Conservation (phyloP, 2,329 filamentous ascomycete species). For the Stachybotrys chlorohalonatus region DNA sequence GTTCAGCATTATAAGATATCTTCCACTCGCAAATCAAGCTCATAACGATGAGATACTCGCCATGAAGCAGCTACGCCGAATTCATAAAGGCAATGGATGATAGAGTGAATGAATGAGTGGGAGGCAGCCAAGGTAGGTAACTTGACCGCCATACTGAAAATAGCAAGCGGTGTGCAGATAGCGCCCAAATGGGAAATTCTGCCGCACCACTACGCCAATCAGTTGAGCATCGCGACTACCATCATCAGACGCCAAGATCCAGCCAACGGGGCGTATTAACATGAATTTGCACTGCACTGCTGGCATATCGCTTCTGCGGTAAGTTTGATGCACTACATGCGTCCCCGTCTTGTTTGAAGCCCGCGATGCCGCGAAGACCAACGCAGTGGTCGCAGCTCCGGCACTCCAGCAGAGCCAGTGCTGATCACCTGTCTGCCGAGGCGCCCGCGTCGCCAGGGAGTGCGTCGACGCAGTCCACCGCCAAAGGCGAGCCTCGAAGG, state of each 20-base stretch:
- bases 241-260: not conserved
- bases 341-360: conserved; percentile 14
- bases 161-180: no score
- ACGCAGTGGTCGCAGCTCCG: conserved; percentile 45
- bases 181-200: no score
- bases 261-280: not conserved
- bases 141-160: no score
- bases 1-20: no score
- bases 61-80: no score
- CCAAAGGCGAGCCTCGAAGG: conserved; percentile 21
- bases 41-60: no score
- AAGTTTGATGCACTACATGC: conserved; percentile 1
- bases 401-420: conserved; percentile 38
- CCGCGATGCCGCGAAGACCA: conserved; percentile 34
- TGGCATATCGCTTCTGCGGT: conserved; percentile 6
- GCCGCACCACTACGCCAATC: no score
- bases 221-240: no score
- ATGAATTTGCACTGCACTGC: not conserved
- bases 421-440: conserved; percentile 32
- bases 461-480: conserved; percentile 40
- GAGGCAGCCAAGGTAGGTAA: no score
- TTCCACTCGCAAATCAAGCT: no score
- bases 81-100: no score
- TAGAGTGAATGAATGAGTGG: no score
- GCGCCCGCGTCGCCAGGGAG: conserved; percentile 38